Conservation (phyloP, 108 stramenopile species). For the Schizochytrium sp. region DNA sequence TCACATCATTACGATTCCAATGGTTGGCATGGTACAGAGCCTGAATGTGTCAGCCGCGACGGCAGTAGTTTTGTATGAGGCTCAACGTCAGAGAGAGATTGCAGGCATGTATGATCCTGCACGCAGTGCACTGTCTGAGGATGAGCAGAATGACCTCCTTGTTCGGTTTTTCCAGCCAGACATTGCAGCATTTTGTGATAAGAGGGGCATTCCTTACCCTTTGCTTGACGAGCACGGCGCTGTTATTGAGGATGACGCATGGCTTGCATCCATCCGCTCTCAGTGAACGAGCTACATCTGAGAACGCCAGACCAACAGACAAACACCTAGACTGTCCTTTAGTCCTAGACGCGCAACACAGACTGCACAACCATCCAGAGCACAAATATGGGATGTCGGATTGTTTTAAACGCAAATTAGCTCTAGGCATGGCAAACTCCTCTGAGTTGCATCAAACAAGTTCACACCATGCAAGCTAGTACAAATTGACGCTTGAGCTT, state of each 20-base stretch:
- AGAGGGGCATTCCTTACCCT: background rate
- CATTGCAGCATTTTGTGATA: background rate
- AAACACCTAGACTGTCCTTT: too few species aligned
- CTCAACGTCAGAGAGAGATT: slow-evolving; percentile 40
- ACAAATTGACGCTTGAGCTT: too few species aligned
- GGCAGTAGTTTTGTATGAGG: slow-evolving; percentile 48
- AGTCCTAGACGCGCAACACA: too few species aligned
- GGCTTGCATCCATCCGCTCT: background rate
- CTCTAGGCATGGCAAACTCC: too few species aligned
- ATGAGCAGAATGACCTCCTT: background rate
- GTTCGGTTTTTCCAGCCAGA: slow-evolving; percentile 31
- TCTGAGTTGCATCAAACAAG: too few species aligned
- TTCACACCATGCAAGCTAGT: too few species aligned
- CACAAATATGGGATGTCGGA: too few species aligned
- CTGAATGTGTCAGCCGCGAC: slow-evolving; percentile 48
- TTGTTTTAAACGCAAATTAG: too few species aligned
- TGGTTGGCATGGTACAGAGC: slow-evolving; percentile 48
- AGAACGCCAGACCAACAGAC: too few species aligned
- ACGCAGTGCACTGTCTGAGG: background rate
- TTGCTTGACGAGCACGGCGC: slow-evolving; percentile 3
- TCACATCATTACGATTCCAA: slow-evolving; percentile 7
- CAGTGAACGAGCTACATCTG: too few species aligned
- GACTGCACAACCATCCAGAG: too few species aligned
- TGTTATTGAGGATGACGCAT: background rate
- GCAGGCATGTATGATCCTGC: slow-evolving; percentile 47